Percentiles rank a stretch among this genome's conserved stretches.
Evolutionary conservation across 73 alveolate genomes (phyloP).

Genomic region (Tetrahymena thermophila): DNA sequence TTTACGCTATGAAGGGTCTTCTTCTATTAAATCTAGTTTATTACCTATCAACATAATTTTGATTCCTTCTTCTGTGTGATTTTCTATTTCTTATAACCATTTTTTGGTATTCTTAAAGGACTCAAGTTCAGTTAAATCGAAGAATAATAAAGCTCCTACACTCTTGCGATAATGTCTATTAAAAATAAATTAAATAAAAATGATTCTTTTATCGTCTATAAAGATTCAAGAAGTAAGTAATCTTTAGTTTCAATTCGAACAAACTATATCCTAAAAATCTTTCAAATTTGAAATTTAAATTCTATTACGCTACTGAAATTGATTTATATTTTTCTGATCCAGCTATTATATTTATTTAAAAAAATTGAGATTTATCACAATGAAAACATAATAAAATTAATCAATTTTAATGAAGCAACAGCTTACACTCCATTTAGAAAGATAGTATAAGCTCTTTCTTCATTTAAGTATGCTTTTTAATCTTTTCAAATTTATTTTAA

Average conservation of each 20-base stretch:
- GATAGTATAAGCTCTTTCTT: neutral
- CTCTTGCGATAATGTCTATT: constrained; percentile 51
- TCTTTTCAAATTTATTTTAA: neutral
- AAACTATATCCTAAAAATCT: neutral
- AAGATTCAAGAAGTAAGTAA: no score
- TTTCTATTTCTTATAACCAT: constrained; percentile 56
- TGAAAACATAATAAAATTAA: no score
- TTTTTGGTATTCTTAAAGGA: constrained; percentile 40
- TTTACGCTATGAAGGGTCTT: constrained; percentile 12
- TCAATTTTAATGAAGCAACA: neutral
- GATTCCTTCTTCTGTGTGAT: constrained; percentile 49
- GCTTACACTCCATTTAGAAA: neutral
- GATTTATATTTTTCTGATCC: constrained; percentile 47
- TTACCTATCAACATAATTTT: constrained; percentile 64
- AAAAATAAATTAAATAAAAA: neutral
- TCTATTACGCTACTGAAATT: constrained; percentile 17
- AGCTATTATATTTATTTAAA: neutral
- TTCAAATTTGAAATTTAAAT: neutral
- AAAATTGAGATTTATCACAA: neutral
- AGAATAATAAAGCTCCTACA: constrained; percentile 65
- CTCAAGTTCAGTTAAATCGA: constrained; percentile 50
- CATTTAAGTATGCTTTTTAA: neutral
- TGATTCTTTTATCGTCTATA: neutral
- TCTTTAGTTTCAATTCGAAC: neutral
- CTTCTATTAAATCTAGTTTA: constrained; percentile 42